A percentile compares a stretch with the other conserved stretches of the same genome.
Evolutionary conservation across 768 basidiomycete genomes (phyloP).

Genomic region (Naganishia antarctica): DNA sequence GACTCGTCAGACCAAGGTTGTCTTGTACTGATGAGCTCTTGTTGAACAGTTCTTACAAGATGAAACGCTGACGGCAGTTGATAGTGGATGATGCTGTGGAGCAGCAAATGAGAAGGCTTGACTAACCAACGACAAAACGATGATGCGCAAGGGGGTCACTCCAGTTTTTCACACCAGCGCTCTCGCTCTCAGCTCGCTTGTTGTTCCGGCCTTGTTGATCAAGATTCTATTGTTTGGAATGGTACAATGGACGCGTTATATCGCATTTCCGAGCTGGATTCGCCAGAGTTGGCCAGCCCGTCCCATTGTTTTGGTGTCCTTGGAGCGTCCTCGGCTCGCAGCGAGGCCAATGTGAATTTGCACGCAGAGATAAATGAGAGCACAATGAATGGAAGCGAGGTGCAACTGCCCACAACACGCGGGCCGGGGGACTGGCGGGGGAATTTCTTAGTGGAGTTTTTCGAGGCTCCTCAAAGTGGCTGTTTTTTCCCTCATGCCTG

Average conservation of each 20-base stretch:
- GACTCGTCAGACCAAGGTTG: background rate
- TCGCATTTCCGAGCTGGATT: no score
- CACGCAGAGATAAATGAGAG: background rate
- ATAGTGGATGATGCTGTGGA: constrained; percentile 7
- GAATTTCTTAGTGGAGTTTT: no score
- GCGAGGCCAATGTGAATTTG: background rate
- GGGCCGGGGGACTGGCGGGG: background rate
- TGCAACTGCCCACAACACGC: background rate
- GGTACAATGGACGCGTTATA: constrained; percentile 17
- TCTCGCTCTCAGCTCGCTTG: constrained; percentile 1
- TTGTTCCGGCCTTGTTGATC: constrained; percentile 12
- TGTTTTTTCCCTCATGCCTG: no score
- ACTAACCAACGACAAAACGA: background rate
- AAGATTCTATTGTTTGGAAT: constrained; percentile 11
- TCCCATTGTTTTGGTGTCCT: no score
- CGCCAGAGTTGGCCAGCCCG: background rate
- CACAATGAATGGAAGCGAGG: background rate
- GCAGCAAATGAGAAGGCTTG: constrained; percentile 12
- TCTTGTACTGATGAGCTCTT: background rate
- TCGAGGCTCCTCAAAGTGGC: background rate
- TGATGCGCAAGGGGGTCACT: background rate
- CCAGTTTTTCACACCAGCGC: background rate
- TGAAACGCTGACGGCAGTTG: background rate
- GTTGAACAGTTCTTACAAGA: constrained; percentile 4
- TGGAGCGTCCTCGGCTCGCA: no score